phyloP scores from a whole-genome alignment of 2,329 filamentous ascomycete genomes.

The Aspergillus pseudoglaucus region DNA sequence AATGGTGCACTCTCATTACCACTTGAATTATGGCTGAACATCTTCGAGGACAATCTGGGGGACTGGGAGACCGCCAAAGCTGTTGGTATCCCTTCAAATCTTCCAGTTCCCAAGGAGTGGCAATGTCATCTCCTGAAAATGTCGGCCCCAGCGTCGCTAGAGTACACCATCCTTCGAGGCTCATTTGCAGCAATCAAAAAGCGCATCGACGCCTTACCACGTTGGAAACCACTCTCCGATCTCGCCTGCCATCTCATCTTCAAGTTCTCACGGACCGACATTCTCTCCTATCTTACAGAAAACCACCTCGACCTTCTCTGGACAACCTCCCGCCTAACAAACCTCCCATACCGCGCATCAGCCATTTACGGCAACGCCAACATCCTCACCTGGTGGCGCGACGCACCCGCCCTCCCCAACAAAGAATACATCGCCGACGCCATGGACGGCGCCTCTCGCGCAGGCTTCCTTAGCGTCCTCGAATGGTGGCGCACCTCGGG shows the following conservation, averaged over 20 bases:
- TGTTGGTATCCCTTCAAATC: conserved; percentile 70
- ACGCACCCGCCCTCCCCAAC: conserved; percentile 71
- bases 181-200: conserved; percentile 65
- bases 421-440: conserved; percentile 83
- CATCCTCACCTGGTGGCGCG: conserved; percentile 86
- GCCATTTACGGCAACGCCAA: conserved; percentile 77
- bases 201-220: conserved; percentile 62
- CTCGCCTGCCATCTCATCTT: conserved; percentile 83
- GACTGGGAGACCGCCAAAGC: conserved; percentile 89
- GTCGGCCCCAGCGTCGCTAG: conserved; percentile 66
- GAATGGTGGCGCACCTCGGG: conserved; percentile 88
- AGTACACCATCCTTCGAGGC: conserved; percentile 75
- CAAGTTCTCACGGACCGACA: conserved; percentile 76
- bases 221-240: conserved; percentile 67
- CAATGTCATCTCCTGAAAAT: conserved; percentile 56
- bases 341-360: conserved; percentile 81
- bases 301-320: conserved; percentile 70
- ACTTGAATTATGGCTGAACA: conserved; percentile 81
- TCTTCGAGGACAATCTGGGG: conserved; percentile 67
- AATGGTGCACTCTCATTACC: conserved; percentile 49
- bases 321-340: conserved; percentile 73
- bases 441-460: conserved; percentile 77
- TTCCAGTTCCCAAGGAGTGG: conserved; percentile 70
- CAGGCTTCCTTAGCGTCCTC: conserved; percentile 76
- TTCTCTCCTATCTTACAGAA: conserved; percentile 66